A percentile compares a stretch with the other conserved stretches of the same genome.
phyloP scores from a whole-genome alignment of 257 asterid genomes.

The Marsdenia floribunda region DNA sequence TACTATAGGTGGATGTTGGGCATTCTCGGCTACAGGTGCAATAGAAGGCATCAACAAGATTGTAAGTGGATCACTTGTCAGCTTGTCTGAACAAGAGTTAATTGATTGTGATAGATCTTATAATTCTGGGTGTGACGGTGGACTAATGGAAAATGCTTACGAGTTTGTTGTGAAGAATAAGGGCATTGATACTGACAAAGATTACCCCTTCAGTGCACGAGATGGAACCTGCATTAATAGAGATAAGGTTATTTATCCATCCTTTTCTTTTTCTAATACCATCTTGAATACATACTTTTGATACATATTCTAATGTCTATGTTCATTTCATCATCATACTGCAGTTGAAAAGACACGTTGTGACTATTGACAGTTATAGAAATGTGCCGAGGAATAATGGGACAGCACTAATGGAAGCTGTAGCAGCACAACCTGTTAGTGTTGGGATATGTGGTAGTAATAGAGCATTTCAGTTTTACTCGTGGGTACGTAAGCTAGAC shows the following conservation, averaged over 20 bases:
- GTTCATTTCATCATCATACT: conserved; percentile 3
- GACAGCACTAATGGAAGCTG: conserved; percentile 64
- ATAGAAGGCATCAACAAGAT: conserved; percentile 89
- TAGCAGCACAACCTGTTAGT: conserved; percentile 81
- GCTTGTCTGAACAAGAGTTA: conserved; percentile 92
- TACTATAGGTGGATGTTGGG: conserved; percentile 86
- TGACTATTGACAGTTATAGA: conserved; percentile 73
- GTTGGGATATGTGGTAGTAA: conserved; percentile 94
- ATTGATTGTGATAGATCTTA: conserved; percentile 79
- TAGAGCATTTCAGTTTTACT: conserved; percentile 48
- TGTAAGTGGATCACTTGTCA: conserved; percentile 65
- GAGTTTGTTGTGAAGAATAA: conserved; percentile 59
- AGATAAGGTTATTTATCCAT: conserved; percentile 42
- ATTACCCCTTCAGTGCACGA: conserved; percentile 62
- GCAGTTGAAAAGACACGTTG: conserved; percentile 63
- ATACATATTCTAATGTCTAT: background rate
- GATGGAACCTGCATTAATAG: conserved; percentile 50
- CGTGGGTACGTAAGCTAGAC: too few relatives aligned
- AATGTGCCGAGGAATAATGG: conserved; percentile 57
- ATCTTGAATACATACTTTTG: too few relatives aligned
- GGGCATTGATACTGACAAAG: conserved; percentile 85
- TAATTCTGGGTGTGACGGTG: conserved; percentile 83
- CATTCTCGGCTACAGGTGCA: conserved; percentile 97
- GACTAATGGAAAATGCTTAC: conserved; percentile 85
- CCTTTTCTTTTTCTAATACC: background rate